These are phyloP conservation scores for Medakamo hakoo DNA, from an alignment of 139 green algal genomes.

Conservation along the genomic window DNA sequence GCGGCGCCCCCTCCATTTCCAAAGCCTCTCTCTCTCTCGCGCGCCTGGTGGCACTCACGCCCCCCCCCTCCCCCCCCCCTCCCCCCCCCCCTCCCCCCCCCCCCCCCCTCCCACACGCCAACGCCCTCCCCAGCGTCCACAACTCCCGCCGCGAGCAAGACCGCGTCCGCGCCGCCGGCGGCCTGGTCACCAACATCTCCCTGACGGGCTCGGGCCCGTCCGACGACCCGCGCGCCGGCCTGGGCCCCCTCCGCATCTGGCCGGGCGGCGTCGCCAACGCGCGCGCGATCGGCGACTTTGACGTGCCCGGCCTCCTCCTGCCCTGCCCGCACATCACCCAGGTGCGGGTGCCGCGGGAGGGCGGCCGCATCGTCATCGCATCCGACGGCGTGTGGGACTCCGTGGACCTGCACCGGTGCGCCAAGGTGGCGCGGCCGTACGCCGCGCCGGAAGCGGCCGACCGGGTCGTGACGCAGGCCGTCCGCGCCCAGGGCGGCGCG, in stretches of 20 bases:
- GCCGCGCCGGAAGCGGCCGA: constrained; percentile 26
- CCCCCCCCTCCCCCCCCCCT: too few relatives aligned
- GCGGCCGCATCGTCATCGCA: constrained; percentile 55
- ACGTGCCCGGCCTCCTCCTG: constrained; percentile 20
- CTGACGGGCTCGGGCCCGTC: constrained; percentile 9
- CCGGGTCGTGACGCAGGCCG: constrained; percentile 25
- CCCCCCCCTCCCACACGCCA: too few relatives aligned
- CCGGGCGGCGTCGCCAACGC: constrained; percentile 76
- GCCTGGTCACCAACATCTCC: constrained; percentile 21
- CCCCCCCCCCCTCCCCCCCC: too few relatives aligned
- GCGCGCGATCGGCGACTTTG: constrained; percentile 62
- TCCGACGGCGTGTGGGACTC: constrained; percentile 85
- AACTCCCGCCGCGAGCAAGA: constrained; percentile 49
- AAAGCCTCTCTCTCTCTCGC: too few relatives aligned
- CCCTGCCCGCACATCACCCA: constrained; percentile 41
- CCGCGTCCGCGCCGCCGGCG: constrained; percentile 34
- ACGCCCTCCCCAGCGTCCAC: too few relatives aligned
- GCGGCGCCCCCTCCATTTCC: too few relatives aligned
- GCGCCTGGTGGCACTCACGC: too few relatives aligned
- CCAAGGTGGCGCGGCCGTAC: constrained; percentile 24
- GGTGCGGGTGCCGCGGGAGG: not conserved
- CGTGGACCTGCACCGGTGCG: constrained; percentile 44
- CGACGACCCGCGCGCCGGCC: constrained; percentile 6
- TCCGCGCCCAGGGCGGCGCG: constrained; percentile 23
- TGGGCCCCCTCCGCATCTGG: constrained; percentile 72